A percentile compares a stretch with the other conserved stretches of the same genome.
phyloP scores from a whole-genome alignment of 73 alveolate genomes.

The Symbiodinium natans region DNA sequence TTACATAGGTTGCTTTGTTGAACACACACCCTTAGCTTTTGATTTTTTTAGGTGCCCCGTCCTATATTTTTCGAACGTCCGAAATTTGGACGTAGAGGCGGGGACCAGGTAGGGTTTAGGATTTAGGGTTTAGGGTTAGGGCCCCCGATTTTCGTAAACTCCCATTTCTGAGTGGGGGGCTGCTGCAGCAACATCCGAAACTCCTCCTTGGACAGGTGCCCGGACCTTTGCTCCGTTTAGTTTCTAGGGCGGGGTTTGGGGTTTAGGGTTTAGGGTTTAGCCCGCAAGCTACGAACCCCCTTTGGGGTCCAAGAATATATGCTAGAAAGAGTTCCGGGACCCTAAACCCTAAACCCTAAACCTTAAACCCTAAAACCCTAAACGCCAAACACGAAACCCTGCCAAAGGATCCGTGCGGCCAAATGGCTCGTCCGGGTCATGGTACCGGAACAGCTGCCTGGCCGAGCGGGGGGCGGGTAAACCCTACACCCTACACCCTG shows the following conservation, averaged over 20 bases:
- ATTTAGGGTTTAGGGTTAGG: no score
- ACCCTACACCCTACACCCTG: no score
- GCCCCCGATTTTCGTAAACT: no score
- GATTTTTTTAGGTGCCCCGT: no score
- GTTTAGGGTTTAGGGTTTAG: background rate
- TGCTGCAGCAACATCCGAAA: background rate
- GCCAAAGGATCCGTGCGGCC: background rate
- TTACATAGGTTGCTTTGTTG: no score
- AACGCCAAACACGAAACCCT: background rate
- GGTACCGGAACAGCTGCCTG: conserved; percentile 83
- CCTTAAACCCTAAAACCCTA: background rate
- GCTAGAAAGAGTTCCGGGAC: no score
- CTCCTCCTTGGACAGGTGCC: conserved; percentile 1
- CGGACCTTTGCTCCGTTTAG: background rate
- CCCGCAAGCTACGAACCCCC: no score
- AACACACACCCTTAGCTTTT: no score
- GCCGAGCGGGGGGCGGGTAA: background rate
- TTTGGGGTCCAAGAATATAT: no score
- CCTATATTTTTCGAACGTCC: no score
- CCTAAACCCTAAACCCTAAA: background rate
- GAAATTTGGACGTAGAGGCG: no score
- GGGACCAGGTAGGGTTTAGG: no score
- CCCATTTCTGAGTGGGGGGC: background rate
- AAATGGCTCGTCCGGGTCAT: conserved; percentile 64
- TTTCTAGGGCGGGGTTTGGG: background rate